A percentile compares a stretch with the other conserved stretches of the same genome.
Conservation (phyloP, 169 alveolate genomes). For the Plasmodium inui region DNA sequence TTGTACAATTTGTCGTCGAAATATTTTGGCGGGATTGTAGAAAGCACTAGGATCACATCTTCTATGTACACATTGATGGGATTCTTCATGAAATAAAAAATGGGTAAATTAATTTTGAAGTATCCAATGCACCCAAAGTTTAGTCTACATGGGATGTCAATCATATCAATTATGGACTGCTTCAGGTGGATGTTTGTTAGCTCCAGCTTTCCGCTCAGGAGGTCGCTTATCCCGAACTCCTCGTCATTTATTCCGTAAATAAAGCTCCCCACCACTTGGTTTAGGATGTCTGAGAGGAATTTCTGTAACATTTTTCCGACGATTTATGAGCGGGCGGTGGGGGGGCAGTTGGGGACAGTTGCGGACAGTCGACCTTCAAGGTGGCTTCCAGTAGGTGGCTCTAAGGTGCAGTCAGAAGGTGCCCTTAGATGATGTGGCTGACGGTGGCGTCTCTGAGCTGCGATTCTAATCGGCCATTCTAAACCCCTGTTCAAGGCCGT, state of each 20-base stretch:
- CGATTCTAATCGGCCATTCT: neutral
- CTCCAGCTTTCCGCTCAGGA: slow-evolving; percentile 70
- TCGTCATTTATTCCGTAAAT: slow-evolving; percentile 74
- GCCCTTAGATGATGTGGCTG: neutral
- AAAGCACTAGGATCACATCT: slow-evolving; percentile 65
- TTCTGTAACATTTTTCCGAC: slow-evolving; percentile 51
- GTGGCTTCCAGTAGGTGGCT: neutral
- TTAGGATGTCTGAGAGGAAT: slow-evolving; percentile 54
- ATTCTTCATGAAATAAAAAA: slow-evolving; percentile 73
- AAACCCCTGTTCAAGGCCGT: neutral
- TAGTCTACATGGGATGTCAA: slow-evolving; percentile 73
- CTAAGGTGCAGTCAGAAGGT: neutral
- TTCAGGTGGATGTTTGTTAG: slow-evolving; percentile 68
- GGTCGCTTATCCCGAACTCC: slow-evolving; percentile 41
- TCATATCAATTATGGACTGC: slow-evolving; percentile 56
- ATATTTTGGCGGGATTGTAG: slow-evolving; percentile 74
- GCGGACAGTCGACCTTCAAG: too few relatives aligned
- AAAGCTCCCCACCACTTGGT: slow-evolving; percentile 66
- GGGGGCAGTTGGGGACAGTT: neutral
- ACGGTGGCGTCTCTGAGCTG: neutral
- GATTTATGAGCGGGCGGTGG: neutral
- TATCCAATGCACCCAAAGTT: slow-evolving; percentile 75
- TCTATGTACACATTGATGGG: slow-evolving; percentile 75
- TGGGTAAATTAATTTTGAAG: slow-evolving; percentile 73
- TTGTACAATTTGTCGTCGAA: slow-evolving; percentile 69